Conservation (phyloP, 768 basidiomycete species). For the Hemileccinum impolitum region DNA sequence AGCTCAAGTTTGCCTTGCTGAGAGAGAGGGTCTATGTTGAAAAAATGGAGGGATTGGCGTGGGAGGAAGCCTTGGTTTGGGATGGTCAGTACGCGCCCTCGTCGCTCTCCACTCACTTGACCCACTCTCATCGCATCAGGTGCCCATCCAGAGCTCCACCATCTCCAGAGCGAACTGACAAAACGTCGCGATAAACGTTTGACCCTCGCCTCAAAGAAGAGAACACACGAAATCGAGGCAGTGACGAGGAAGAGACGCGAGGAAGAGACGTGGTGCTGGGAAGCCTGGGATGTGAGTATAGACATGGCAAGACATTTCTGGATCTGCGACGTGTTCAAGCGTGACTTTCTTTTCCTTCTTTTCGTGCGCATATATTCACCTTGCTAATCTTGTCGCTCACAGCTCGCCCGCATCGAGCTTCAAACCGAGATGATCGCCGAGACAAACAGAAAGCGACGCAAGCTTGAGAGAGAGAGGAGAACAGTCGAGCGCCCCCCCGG, state of each 20-base stretch:
- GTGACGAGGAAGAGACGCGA: conserved; percentile 58
- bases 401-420: conserved; percentile 75
- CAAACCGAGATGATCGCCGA: conserved; percentile 89
- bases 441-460: conserved; percentile 79
- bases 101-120: background rate
- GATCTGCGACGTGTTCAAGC: too few relatives aligned
- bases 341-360: background rate
- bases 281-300: conserved; percentile 79
- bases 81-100: conserved; percentile 51
- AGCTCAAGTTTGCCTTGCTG: conserved; percentile 87
- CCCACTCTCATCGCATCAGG: conserved; percentile 39
- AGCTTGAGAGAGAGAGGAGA: conserved; percentile 82
- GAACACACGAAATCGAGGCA: conserved; percentile 63
- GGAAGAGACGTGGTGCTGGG: conserved; percentile 80
- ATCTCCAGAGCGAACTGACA: conserved; percentile 75
- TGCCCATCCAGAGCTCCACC: conserved; percentile 81
- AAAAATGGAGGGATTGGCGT: conserved; percentile 86
- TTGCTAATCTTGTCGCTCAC: conserved; percentile 6
- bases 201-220: conserved; percentile 73
- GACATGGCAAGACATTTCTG: background rate
- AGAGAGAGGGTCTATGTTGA: conserved; percentile 89
- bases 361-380: background rate
- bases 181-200: conserved; percentile 78
- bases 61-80: conserved; percentile 80
- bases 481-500: conserved; percentile 72